A percentile compares a stretch with the other conserved stretches of the same genome.
phyloP scores from a whole-genome alignment of 345 rosid species.

The Orychophragmus violaceus region DNA sequence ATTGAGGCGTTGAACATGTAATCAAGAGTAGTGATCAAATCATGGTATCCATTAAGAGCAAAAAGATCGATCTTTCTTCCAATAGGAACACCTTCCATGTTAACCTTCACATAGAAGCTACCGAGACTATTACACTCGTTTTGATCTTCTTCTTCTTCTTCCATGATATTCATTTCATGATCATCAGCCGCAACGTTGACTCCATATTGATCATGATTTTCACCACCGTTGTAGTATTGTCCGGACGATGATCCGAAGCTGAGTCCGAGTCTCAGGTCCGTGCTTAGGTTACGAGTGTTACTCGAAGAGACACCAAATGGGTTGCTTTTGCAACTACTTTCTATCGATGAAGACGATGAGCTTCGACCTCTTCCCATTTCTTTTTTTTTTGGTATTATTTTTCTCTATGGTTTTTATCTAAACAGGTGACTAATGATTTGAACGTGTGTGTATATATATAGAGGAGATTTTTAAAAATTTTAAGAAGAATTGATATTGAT shows the following conservation, averaged over 20 bases:
- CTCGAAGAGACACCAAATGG: slow-evolving; percentile 25
- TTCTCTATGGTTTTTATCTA: slow-evolving; percentile 1
- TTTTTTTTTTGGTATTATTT: neutral
- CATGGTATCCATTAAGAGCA: slow-evolving; percentile 69
- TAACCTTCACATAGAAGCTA: slow-evolving; percentile 83
- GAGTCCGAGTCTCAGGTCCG: slow-evolving; percentile 85
- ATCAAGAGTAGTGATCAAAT: slow-evolving; percentile 68
- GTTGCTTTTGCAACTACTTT: slow-evolving; percentile 45
- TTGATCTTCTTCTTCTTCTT: slow-evolving; percentile 47
- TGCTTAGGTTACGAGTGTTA: slow-evolving; percentile 42
- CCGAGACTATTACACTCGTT: slow-evolving; percentile 62
- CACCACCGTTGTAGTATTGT: slow-evolving; percentile 26
- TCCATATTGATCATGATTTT: slow-evolving; percentile 17
- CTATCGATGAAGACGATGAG: slow-evolving; percentile 62
- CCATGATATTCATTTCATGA: slow-evolving; percentile 32
- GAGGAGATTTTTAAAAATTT: neutral
- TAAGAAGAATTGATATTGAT: slow-evolving; percentile 13
- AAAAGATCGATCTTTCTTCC: slow-evolving; percentile 82
- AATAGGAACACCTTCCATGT: slow-evolving; percentile 96
- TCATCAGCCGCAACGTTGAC: slow-evolving; percentile 14
- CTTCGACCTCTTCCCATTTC: slow-evolving; percentile 59
- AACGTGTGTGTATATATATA: slow-evolving; percentile 32
- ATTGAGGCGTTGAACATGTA: slow-evolving; percentile 83
- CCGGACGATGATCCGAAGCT: slow-evolving; percentile 41
- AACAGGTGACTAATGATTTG: slow-evolving; percentile 31